Evolutionary conservation across 768 basidiomycete genomes (phyloP).

Genomic region (Myochromella boudieri): DNA sequence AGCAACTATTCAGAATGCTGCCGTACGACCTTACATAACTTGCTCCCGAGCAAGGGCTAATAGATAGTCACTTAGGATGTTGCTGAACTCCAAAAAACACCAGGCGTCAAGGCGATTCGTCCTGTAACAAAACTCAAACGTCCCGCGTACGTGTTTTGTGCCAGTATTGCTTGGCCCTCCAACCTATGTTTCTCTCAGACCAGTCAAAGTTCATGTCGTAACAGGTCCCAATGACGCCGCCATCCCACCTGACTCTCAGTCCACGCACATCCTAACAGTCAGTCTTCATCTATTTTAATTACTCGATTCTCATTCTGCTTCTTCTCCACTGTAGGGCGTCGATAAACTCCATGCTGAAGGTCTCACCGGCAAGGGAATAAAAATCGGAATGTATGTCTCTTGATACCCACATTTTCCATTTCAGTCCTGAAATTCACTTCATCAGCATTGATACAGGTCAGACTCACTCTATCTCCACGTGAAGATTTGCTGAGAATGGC

Average conservation of each 20-base stretch:
- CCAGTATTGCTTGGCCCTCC: not conserved
- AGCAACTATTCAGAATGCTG: constrained; percentile 27
- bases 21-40: constrained; percentile 16
- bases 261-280: constrained; percentile 56
- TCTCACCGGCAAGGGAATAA: constrained; percentile 61
- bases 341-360: constrained; percentile 65
- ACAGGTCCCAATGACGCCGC: constrained; percentile 39
- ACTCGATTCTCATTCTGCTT: not conserved
- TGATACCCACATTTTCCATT: not conserved
- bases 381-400: constrained; percentile 57
- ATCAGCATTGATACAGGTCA: constrained; percentile 49
- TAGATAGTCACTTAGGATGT: constrained; percentile 39
- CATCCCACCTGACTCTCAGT: constrained; percentile 44
- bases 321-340: constrained; percentile 43
- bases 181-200: constrained; percentile 29
- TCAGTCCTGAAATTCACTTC: not conserved
- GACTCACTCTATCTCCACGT: constrained; percentile 11
- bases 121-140: constrained; percentile 45
- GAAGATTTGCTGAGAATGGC: not conserved
- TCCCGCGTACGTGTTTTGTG: constrained; percentile 35
- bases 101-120: constrained; percentile 60
- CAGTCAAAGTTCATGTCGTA: constrained; percentile 41
- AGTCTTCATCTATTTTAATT: constrained; percentile 12
- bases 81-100: constrained; percentile 37
- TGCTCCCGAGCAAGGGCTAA: too few species aligned